Conservation (phyloP, 768 basidiomycete species). For the Mycena amicta region DNA sequence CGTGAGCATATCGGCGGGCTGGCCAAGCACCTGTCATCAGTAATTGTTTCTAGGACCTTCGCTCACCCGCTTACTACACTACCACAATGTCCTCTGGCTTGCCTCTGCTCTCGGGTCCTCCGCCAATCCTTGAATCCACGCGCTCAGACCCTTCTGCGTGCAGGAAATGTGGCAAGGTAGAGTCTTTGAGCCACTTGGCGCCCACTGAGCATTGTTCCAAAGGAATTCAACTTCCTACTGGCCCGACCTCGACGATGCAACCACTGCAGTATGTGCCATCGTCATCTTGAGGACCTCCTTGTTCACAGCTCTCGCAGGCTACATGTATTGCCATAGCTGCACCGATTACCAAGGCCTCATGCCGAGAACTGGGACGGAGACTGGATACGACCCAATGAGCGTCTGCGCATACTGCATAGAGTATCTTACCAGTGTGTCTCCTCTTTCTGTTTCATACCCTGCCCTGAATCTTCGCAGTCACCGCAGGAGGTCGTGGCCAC, state of each 20-base stretch:
- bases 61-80: not conserved
- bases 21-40: not conserved
- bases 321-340: constrained; percentile 72
- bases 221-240: constrained; percentile 22
- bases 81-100: constrained; percentile 16
- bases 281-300: constrained; percentile 2
- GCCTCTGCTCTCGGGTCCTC: constrained; percentile 18
- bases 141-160: constrained; percentile 10
- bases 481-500: constrained; percentile 61
- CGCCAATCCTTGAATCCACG: constrained; percentile 14
- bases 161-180: constrained; percentile 22
- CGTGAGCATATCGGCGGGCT: not conserved
- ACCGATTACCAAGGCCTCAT: constrained; percentile 77
- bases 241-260: constrained; percentile 15
- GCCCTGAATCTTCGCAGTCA: constrained; percentile 48
- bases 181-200: not conserved
- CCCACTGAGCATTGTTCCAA: not conserved
- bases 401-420: constrained; percentile 82
- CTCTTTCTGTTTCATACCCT: constrained; percentile 3
- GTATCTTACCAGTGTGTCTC: constrained; percentile 55
- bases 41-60: constrained; percentile 26
- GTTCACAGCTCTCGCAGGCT: constrained; percentile 50
- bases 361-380: constrained; percentile 56
- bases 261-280: constrained; percentile 14
- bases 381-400: constrained; percentile 64